Evolutionary conservation across 73 alveolate genomes (phyloP).

Genomic region (Urostyla sp.): DNA sequence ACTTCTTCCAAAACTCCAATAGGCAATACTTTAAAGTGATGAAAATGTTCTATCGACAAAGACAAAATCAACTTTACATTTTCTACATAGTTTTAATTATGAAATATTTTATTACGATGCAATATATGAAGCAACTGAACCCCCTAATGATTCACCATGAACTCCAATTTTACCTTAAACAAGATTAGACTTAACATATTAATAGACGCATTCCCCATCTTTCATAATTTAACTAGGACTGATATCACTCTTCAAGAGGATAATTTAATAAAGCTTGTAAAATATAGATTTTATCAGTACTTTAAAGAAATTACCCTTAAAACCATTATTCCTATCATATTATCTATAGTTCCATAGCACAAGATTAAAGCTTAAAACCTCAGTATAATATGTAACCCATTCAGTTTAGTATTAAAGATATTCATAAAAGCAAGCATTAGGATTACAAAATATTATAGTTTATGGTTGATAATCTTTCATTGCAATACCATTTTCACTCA

Average conservation of each 20-base stretch:
- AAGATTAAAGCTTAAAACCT: slow-evolving; percentile 57
- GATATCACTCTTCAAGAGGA: neutral
- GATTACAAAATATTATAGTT: slow-evolving; percentile 76
- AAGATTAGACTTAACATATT: slow-evolving; percentile 62
- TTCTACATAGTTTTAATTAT: too few species aligned
- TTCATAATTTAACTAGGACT: slow-evolving; percentile 30
- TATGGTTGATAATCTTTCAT: slow-evolving; percentile 2
- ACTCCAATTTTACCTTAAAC: slow-evolving; percentile 59
- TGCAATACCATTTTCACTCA: neutral
- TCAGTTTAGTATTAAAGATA: slow-evolving; percentile 49
- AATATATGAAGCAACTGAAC: slow-evolving; percentile 68
- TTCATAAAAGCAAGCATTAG: slow-evolving; percentile 81
- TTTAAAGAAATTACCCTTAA: slow-evolving; percentile 44
- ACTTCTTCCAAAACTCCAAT: slow-evolving; percentile 53
- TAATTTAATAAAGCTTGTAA: too few species aligned
- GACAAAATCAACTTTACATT: too few species aligned
- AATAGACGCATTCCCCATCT: slow-evolving; percentile 63
- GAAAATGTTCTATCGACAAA: slow-evolving; percentile 75
- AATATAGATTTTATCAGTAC: too few species aligned
- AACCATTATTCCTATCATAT: slow-evolving; percentile 72
- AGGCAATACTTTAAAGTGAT: slow-evolving; percentile 45
- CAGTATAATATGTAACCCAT: slow-evolving; percentile 59
- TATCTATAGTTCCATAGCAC: slow-evolving; percentile 73
- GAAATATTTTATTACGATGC: too few species aligned
- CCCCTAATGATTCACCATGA: slow-evolving; percentile 80